Percentiles rank a stretch among this genome's conserved stretches.
Evolutionary conservation across 2,329 filamentous ascomycete genomes (phyloP).

Genomic region (Lomentospora prolificans): DNA sequence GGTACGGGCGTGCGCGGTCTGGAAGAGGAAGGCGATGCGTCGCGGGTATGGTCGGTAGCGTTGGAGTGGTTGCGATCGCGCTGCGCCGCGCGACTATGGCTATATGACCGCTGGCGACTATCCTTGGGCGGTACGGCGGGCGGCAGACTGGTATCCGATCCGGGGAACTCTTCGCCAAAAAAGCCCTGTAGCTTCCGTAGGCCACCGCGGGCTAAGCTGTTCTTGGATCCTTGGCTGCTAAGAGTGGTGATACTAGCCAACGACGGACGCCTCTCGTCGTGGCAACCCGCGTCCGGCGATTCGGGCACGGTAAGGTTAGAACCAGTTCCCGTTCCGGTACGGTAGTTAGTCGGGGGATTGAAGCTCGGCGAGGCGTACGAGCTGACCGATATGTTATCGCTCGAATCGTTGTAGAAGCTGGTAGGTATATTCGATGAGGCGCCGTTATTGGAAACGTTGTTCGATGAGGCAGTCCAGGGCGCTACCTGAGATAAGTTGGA

Average conservation of each 20-base stretch:
- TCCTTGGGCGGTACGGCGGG: slow-evolving; percentile 41
- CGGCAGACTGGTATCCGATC: slow-evolving; percentile 56
- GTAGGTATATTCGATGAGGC: slow-evolving; percentile 26
- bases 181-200: slow-evolving; percentile 82
- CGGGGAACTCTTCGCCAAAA: slow-evolving; percentile 82
- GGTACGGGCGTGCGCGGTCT: slow-evolving; percentile 77
- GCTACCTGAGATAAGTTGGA: slow-evolving; percentile 42
- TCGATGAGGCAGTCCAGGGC: slow-evolving; percentile 44
- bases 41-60: slow-evolving; percentile 60
- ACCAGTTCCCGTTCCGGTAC: slow-evolving; percentile 18
- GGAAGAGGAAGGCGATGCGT: slow-evolving; percentile 65
- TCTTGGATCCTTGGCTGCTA: slow-evolving; percentile 75
- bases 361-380: slow-evolving; percentile 65
- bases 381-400: slow-evolving; percentile 52
- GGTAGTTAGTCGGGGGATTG: slow-evolving; percentile 33
- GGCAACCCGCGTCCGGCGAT: slow-evolving; percentile 50
- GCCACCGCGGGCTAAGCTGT: slow-evolving; percentile 58
- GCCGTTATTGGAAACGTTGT: slow-evolving; percentile 19
- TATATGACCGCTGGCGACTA: slow-evolving; percentile 54
- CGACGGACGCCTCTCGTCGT: slow-evolving; percentile 64
- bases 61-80: slow-evolving; percentile 76
- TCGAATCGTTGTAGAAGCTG: slow-evolving; percentile 68
- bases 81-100: slow-evolving; percentile 40
- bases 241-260: slow-evolving; percentile 77
- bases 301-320: slow-evolving; percentile 41